These are phyloP conservation scores for Planoprotostelium fungivorum DNA, from an alignment of 78 protist genomes.

Conservation along the genomic window DNA sequence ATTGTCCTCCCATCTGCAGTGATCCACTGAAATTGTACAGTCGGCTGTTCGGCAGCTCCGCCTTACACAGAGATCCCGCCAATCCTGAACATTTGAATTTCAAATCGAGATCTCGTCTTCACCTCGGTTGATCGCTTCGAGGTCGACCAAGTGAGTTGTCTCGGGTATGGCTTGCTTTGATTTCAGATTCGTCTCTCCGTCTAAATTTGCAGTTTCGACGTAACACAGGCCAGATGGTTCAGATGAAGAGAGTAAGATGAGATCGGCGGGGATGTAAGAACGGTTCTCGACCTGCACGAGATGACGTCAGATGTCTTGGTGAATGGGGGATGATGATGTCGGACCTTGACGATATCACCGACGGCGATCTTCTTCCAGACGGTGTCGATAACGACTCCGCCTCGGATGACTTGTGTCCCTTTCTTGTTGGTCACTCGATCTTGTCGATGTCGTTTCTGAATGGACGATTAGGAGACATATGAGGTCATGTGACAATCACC, in stretches of 20 bases:
- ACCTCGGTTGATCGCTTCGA: background rate
- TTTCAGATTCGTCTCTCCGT: constrained; percentile 76
- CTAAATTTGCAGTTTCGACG: constrained; percentile 87
- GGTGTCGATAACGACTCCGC: background rate
- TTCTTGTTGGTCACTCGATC: constrained; percentile 43
- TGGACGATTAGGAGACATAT: background rate
- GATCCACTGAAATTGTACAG: constrained; percentile 42
- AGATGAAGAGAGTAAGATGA: constrained; percentile 54
- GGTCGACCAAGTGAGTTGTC: constrained; percentile 13
- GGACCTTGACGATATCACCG: constrained; percentile 65
- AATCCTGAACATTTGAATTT: background rate
- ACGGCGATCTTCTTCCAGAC: constrained; percentile 42
- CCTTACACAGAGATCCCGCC: background rate
- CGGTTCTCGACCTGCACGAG: constrained; percentile 28
- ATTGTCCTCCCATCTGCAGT: constrained; percentile 6
- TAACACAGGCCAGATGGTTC: constrained; percentile 63
- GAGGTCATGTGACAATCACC: constrained; percentile 1
- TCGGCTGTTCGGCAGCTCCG: constrained; percentile 40
- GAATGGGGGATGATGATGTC: constrained; percentile 29
- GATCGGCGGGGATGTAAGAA: constrained; percentile 77
- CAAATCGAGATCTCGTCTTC: background rate
- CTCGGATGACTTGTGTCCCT: constrained; percentile 9
- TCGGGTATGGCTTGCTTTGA: constrained; percentile 24
- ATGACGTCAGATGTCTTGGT: background rate
- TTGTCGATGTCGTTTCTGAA: constrained; percentile 48